Evolutionary conservation across 371 early-diverging fungal species (phyloP).

Genomic region (Dentiscutata heterogama): DNA sequence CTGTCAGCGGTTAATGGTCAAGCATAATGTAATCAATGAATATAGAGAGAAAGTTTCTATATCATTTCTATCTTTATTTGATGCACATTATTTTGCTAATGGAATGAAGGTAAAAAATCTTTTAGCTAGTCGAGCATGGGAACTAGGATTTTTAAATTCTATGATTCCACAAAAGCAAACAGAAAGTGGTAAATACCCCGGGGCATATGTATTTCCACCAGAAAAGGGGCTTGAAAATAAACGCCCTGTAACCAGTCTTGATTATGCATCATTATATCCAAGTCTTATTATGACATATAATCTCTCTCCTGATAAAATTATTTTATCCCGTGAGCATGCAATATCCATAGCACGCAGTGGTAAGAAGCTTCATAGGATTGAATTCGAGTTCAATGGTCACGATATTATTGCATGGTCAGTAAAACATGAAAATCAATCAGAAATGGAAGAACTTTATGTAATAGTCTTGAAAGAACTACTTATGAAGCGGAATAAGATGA

Average conservation of each 20-base stretch:
- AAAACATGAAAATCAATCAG: neutral
- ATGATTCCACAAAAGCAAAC: neutral
- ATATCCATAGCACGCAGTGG: neutral
- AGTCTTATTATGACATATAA: slow-evolving; percentile 15
- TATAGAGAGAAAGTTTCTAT: neutral
- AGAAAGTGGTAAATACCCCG: neutral
- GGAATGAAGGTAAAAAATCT: slow-evolving; percentile 16
- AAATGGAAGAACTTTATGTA: neutral
- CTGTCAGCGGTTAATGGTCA: slow-evolving; percentile 11
- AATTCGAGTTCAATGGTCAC: neutral
- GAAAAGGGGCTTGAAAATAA: slow-evolving; percentile 28
- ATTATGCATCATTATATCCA: slow-evolving; percentile 28
- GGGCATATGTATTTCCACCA: slow-evolving; percentile 23
- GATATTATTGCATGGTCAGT: neutral
- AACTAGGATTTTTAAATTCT: neutral
- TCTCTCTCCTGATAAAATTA: slow-evolving; percentile 15
- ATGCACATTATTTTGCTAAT: slow-evolving; percentile 8
- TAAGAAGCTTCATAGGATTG: slow-evolving; percentile 18
- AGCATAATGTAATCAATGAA: slow-evolving; percentile 15
- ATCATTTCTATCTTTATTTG: neutral
- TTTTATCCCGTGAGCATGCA: neutral
- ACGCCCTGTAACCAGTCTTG: slow-evolving; percentile 17
- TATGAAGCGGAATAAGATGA: slow-evolving; percentile 8
- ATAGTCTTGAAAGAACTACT: neutral
- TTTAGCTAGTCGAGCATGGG: neutral